phyloP scores from a whole-genome alignment of 2,329 filamentous ascomycete species.

The Paecilomyces formosus region DNA sequence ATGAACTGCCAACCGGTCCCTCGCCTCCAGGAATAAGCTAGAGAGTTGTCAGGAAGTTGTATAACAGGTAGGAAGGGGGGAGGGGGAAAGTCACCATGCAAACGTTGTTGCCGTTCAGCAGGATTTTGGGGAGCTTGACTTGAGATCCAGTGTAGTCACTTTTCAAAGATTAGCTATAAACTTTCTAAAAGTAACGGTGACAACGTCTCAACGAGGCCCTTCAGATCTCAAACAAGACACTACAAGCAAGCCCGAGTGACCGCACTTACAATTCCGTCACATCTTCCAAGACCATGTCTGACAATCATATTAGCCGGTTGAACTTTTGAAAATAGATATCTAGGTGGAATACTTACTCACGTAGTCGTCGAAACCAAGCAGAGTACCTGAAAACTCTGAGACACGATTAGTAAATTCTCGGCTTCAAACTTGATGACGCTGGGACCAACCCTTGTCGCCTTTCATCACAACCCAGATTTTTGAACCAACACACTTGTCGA shows the following conservation, averaged over 20 bases:
- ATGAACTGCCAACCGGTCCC: conserved; percentile 45
- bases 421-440: background rate
- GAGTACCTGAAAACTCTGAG: conserved; percentile 85
- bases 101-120: conserved; percentile 96
- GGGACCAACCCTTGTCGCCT: conserved; percentile 76
- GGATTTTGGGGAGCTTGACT: conserved; percentile 84
- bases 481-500: conserved; percentile 97
- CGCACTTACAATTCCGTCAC: conserved; percentile 82
- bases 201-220: background rate
- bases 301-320: conserved; percentile 10
- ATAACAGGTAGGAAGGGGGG: background rate
- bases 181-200: background rate
- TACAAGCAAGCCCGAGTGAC: background rate
- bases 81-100: conserved; percentile 72
- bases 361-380: conserved; percentile 97
- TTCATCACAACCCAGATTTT: conserved; percentile 99
- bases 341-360: conserved; percentile 69
- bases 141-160: conserved; percentile 88
- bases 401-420: background rate
- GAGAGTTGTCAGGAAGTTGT: background rate
- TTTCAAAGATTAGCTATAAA: conserved; percentile 10
- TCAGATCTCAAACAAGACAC: background rate
- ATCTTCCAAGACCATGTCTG: conserved; percentile 97
- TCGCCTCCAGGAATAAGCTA: conserved; percentile 74
- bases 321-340: conserved; percentile 1